Evolutionary conservation across 495 filamentous ascomycete species (phyloP).

Genomic region (Immersiella caudata): DNA sequence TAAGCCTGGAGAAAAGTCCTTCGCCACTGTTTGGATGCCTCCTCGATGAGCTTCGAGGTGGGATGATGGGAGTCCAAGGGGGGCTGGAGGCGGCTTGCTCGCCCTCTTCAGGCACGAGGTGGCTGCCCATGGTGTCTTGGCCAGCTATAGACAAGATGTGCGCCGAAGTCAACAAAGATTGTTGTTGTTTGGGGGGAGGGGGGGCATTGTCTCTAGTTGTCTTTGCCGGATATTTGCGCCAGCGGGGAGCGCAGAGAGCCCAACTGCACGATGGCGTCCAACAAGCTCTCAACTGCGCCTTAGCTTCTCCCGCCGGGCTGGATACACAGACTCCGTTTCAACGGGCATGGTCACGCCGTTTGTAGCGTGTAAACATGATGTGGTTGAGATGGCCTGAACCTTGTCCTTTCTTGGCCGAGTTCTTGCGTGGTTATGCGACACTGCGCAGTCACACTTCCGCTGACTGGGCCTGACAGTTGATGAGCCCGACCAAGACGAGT

Average conservation of each 20-base stretch:
- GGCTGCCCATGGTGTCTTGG: background rate
- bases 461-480: too few species aligned
- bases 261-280: background rate
- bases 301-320: background rate
- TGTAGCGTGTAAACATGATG: background rate
- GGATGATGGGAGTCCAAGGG: conserved; percentile 16
- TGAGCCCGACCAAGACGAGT: too few species aligned
- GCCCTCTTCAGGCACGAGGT: background rate
- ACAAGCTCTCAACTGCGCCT: background rate
- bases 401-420: background rate
- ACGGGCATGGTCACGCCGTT: background rate
- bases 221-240: background rate
- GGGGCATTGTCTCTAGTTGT: background rate
- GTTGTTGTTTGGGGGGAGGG: too few species aligned
- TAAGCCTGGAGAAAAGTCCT: background rate
- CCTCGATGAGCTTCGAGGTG: conserved; percentile 20
- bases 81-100: background rate
- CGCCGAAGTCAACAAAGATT: background rate
- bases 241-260: background rate
- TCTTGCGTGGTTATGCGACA: background rate
- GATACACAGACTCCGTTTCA: background rate
- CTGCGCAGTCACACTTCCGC: too few species aligned
- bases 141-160: background rate
- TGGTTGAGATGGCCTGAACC: background rate
- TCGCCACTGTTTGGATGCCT: background rate